Evolutionary conservation across 495 filamentous ascomycete genomes (phyloP).

Genomic region (Aspergillus affinis): DNA sequence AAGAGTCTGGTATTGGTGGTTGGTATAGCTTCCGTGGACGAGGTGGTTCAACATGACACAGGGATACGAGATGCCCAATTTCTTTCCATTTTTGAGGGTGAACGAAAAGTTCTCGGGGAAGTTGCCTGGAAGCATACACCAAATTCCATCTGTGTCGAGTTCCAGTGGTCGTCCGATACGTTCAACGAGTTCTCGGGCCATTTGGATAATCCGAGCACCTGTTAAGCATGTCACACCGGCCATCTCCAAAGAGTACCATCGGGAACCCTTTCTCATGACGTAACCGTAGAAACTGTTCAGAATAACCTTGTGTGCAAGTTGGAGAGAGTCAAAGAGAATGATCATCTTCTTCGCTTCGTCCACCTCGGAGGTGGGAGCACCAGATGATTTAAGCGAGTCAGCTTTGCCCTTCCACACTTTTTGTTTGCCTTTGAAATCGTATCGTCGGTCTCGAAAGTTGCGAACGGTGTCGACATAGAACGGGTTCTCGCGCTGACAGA

Average conservation of each 20-base stretch:
- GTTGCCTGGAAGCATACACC: slow-evolving; percentile 97
- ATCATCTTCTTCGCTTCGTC: slow-evolving; percentile 99
- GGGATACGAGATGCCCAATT: slow-evolving; percentile 90
- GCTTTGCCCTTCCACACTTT: slow-evolving; percentile 99
- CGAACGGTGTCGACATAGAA: slow-evolving; percentile 98
- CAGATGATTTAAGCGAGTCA: slow-evolving; percentile 76
- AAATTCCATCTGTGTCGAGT: slow-evolving; percentile 99
- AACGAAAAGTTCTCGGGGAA: slow-evolving; percentile 98
- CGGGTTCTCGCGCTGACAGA: slow-evolving; percentile 97
- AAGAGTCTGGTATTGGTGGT: slow-evolving; percentile 93
- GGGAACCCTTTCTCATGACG: slow-evolving; percentile 97
- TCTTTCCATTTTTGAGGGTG: slow-evolving; percentile 91
- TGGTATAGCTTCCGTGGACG: slow-evolving; percentile 92
- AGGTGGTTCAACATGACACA: slow-evolving; percentile 99
- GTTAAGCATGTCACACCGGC: slow-evolving; percentile 97
- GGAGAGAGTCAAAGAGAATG: slow-evolving; percentile 89
- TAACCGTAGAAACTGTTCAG: slow-evolving; percentile 99
- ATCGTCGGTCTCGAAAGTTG: slow-evolving; percentile 91
- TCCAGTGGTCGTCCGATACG: slow-evolving; percentile 90
- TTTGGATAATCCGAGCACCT: slow-evolving; percentile 94
- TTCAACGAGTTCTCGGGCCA: slow-evolving; percentile 93
- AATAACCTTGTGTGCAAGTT: slow-evolving; percentile 98
- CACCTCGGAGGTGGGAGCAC: slow-evolving; percentile 72
- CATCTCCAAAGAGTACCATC: slow-evolving; percentile 99
- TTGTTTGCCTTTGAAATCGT: slow-evolving; percentile 97